Evolutionary conservation across 2,329 filamentous ascomycete species (phyloP), one percentile per base, ranked within the genome.

Genomic region (Diaporthe longicolla): DNA sequence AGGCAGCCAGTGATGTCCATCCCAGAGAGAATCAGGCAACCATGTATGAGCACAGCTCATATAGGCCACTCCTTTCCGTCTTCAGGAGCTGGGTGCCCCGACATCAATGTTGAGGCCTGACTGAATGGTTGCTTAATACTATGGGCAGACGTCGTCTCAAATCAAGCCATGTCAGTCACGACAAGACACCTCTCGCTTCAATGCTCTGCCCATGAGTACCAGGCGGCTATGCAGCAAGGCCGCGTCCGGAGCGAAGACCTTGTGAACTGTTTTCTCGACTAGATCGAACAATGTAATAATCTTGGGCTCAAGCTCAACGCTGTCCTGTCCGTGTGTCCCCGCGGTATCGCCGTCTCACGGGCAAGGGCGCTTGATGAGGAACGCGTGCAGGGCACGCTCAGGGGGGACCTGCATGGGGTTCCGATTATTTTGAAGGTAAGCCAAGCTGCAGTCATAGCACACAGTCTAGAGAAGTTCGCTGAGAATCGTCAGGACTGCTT

Each of bases 391-490:
- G 82, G 83, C 21, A 80, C 79, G 63, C 74, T 80, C 24, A 81
- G 83, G 57, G 81, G 83, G 3, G 80, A 81, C 7, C 72, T 85
- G n/a, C 84, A 86, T 76, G 84, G 84, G 8, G 84, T 85, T 65
- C 83, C 84, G 0, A 81, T 85, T 59, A 79, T 85, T 1, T 54
- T 84, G 17, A 85, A 86, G 75, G 76, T 70, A 37, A 43, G 43
- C 26, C 8, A 54, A 10, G 19, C 26, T 17, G 11, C 3, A 26
- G 1, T 2, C 9, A 37, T 19, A n/a, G 2, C 4, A 55, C 9
- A 10, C 2, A 43, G 19, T 3, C 35, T n/a, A n/a, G 15, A 55
- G 5, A 7, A 10, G 5, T 10, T 54, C 32, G 9, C 24, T 72
- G 15, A 32, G 35, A 43, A 29, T 17, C 40, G 8, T 19, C 19